Conservation (phyloP, 495 filamentous ascomycete species). For the Aspergillus sparsus region DNA sequence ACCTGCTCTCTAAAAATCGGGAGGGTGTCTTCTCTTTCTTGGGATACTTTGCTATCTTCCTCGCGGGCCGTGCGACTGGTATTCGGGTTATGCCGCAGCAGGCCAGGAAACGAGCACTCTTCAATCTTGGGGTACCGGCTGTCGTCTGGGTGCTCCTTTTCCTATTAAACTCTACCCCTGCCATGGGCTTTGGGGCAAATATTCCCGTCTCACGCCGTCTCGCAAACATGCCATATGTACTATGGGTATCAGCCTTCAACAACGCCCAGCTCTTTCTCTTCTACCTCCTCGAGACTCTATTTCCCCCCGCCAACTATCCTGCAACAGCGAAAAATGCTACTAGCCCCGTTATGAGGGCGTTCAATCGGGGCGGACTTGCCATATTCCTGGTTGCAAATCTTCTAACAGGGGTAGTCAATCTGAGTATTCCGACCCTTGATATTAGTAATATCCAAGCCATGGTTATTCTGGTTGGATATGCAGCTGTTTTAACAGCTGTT, state of each 20-base stretch:
- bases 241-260: conserved; percentile 92
- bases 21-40: conserved; percentile 92
- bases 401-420: conserved; percentile 83
- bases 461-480: conserved; percentile 73
- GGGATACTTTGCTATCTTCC: conserved; percentile 93
- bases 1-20: conserved; percentile 82
- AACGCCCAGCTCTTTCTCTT: conserved; percentile 74
- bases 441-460: conserved; percentile 62
- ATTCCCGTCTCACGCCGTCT: conserved; percentile 82
- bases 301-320: conserved; percentile 72
- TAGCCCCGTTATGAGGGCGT: conserved; percentile 74
- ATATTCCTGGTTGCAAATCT: conserved; percentile 89
- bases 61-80: conserved; percentile 82
- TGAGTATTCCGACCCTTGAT: conserved; percentile 79
- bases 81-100: conserved; percentile 69
- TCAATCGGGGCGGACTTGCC: conserved; percentile 84
- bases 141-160: conserved; percentile 68
- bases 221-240: conserved; percentile 89
- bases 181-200: conserved; percentile 61
- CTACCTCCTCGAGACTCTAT: conserved; percentile 69
- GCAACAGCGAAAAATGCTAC: conserved; percentile 58
- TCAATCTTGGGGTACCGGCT: conserved; percentile 60
- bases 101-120: conserved; percentile 55
- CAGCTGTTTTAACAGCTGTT: conserved; percentile 60
- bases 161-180: conserved; percentile 62